phyloP scores from a whole-genome alignment of 345 rosid species.

The Theobroma cacao region DNA sequence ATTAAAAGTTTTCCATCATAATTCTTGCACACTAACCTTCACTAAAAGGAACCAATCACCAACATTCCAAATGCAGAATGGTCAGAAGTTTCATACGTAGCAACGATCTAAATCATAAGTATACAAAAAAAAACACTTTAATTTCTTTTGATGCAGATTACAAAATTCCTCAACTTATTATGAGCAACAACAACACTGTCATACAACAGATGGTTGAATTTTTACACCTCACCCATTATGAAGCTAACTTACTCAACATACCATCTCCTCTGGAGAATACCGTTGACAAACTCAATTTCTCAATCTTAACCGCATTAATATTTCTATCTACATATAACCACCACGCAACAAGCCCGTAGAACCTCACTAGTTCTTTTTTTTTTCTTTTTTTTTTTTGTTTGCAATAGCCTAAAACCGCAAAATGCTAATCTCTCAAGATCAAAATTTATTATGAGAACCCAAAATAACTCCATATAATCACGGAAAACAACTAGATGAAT shows the following conservation, averaged over 20 bases:
- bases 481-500: background rate
- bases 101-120: background rate
- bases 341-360: background rate
- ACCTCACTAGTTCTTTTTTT: background rate
- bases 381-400: background rate
- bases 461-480: background rate
- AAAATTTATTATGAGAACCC: background rate
- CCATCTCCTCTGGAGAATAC: background rate
- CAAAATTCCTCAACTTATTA: background rate
- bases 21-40: background rate
- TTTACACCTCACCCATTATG: background rate
- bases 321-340: background rate
- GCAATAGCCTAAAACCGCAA: background rate
- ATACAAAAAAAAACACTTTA: background rate
- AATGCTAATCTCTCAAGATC: background rate
- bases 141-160: background rate
- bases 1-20: conserved; percentile 2
- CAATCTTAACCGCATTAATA: background rate
- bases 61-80: background rate
- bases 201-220: background rate
- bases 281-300: background rate
- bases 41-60: background rate
- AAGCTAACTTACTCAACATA: background rate
- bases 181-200: background rate
- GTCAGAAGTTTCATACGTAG: background rate